Evolutionary conservation across 257 asterid species (phyloP), one percentile per base, ranked within the genome.

Genomic region (Phtheirospermum japonicum): DNA sequence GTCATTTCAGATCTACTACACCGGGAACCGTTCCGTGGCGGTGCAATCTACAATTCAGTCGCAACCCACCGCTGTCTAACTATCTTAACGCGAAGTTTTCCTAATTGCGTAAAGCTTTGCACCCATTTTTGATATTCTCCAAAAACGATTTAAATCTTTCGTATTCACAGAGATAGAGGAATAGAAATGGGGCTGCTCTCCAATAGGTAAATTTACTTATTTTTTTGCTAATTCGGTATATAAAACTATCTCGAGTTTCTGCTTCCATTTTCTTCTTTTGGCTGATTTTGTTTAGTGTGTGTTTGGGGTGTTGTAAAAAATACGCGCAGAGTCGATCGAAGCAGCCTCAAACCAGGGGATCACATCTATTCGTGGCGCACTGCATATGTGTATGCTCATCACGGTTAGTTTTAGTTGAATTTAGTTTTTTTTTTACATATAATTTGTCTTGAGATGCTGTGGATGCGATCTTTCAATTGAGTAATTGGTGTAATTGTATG

Each of bases 341-440:
- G 69, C 73, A 79, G 88, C 78, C 89, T 92, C 63, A 82, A 85
- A 60, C 83, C 95, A 10, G 99, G 99, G 55, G 99, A 92, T 85
- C 99, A 89, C 76, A 78, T 92, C 61, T 92, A 92, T 69, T 92
- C 99, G 2, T 92, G 99, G 97, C 90, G 97, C 6, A 36, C 86
- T 13, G 93, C 95, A 56, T 92, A 89, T 58, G 64, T 86, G 18
- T 92, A 89, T 72, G 89, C 99, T 18, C 99, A 92, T 65, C 99
- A 89, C 74, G 99, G 99, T 92, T 18, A 64, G 85, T 37, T n/a
- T n/a, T n/a, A n/a, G n/a, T n/a, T n/a, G n/a, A n/a, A n/a, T n/a
- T n/a, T n/a, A n/a, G n/a, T n/a, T n/a, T n/a, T n/a, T n/a, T n/a
- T n/a, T n/a, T n/a, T n/a, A n/a, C n/a, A n/a, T n/a, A n/a, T n/a